phyloP scores from a whole-genome alignment of 257 asterid species.

The Solanum rostratum region DNA sequence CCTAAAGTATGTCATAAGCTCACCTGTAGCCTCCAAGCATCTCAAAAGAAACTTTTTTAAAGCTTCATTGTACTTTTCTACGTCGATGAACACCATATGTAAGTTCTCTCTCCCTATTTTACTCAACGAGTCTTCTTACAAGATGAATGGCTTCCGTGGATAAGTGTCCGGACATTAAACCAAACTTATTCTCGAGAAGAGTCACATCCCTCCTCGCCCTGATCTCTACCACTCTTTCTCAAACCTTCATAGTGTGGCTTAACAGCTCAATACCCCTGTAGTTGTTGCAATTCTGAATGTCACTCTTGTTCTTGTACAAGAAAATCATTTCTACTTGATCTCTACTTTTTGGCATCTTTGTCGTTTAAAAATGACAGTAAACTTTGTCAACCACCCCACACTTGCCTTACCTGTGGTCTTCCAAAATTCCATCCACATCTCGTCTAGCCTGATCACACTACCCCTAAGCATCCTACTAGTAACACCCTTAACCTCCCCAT shows the following conservation, averaged over 20 bases:
- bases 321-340: not conserved
- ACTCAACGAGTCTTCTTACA: not conserved
- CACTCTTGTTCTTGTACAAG: not conserved
- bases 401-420: no score
- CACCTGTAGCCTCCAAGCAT: not conserved
- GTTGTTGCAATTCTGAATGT: not conserved
- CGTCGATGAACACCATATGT: not conserved
- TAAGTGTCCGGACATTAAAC: not conserved
- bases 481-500: no score
- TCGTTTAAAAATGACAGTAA: no score
- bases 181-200: not conserved
- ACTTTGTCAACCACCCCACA: no score
- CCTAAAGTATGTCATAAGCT: not conserved
- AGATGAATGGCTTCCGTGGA: not conserved
- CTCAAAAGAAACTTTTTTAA: not conserved
- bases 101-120: not conserved
- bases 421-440: no score
- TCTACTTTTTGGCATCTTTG: no score
- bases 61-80: not conserved
- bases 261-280: not conserved
- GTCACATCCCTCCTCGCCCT: not conserved
- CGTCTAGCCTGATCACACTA: no score
- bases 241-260: not conserved
- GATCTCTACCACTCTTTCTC: not conserved
- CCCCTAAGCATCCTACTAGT: no score